phyloP scores from a whole-genome alignment of 108 stramenopile genomes.

The Skeletonema grethae region DNA sequence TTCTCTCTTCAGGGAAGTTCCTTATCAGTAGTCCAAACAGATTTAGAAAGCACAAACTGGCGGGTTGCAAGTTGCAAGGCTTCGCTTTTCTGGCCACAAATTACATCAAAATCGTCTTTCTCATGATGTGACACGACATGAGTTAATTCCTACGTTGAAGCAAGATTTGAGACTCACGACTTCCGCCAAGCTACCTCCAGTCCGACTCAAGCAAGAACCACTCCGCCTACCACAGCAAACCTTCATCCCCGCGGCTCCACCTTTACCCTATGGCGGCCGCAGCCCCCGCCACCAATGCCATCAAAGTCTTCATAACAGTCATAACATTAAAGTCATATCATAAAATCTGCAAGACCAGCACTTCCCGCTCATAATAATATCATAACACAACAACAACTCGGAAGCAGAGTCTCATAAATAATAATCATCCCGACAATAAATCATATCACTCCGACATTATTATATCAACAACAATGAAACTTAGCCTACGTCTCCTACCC shows the following conservation, averaged over 20 bases:
- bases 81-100: no score
- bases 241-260: neutral
- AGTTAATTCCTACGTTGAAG: neutral
- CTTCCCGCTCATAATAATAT: neutral
- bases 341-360: neutral
- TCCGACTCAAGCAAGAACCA: neutral
- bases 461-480: slow-evolving; percentile 5
- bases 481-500: neutral
- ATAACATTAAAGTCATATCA: neutral
- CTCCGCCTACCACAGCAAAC: neutral
- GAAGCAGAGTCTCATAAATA: no score
- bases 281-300: neutral
- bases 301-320: neutral
- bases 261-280: neutral
- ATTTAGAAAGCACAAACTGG: no score
- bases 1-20: no score
- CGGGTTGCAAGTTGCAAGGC: no score
- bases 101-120: neutral
- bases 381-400: no score
- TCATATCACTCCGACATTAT: neutral
- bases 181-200: no score
- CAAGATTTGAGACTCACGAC: no score
- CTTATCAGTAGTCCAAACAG: no score
- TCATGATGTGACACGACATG: neutral
- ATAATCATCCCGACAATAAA: neutral